phyloP scores from a whole-genome alignment of 106 monocot genomes.

The Dioscorea dumetorum region DNA sequence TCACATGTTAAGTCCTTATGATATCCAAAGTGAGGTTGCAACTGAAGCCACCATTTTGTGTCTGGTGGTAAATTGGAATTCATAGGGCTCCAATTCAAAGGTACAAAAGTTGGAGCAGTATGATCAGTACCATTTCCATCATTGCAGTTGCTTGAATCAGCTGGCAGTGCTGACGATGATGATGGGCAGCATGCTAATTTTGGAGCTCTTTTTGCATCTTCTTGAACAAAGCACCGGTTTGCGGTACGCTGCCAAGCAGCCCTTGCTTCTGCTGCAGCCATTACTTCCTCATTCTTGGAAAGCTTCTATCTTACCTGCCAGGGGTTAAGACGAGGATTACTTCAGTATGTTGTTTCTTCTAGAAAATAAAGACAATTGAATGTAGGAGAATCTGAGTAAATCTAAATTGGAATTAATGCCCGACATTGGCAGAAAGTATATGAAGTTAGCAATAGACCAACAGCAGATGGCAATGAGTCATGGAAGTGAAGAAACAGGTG shows the following conservation, averaged over 20 bases:
- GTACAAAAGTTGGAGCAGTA: constrained; percentile 25
- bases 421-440: too few relatives aligned
- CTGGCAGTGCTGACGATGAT: constrained; percentile 32
- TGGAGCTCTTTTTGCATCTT: constrained; percentile 92
- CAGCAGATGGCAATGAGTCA: too few relatives aligned
- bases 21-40: constrained; percentile 48
- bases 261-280: constrained; percentile 92
- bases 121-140: constrained; percentile 22
- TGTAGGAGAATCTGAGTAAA: too few relatives aligned
- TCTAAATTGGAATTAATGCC: too few relatives aligned
- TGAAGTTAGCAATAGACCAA: too few relatives aligned
- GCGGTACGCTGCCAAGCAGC: constrained; percentile 81
- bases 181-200: constrained; percentile 65
- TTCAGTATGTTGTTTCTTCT: too few relatives aligned
- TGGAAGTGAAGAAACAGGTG: too few relatives aligned
- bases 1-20: constrained; percentile 43
- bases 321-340: too few relatives aligned
- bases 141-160: constrained; percentile 27
- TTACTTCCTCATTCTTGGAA: constrained; percentile 26
- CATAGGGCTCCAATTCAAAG: constrained; percentile 42
- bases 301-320: too few relatives aligned
- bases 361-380: too few relatives aligned
- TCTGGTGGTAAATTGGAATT: constrained; percentile 51
- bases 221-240: constrained; percentile 79
- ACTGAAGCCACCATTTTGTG: constrained; percentile 79